phyloP scores from a whole-genome alignment of 176 grass and related monocot species.

The Phoenix dactylifera region DNA sequence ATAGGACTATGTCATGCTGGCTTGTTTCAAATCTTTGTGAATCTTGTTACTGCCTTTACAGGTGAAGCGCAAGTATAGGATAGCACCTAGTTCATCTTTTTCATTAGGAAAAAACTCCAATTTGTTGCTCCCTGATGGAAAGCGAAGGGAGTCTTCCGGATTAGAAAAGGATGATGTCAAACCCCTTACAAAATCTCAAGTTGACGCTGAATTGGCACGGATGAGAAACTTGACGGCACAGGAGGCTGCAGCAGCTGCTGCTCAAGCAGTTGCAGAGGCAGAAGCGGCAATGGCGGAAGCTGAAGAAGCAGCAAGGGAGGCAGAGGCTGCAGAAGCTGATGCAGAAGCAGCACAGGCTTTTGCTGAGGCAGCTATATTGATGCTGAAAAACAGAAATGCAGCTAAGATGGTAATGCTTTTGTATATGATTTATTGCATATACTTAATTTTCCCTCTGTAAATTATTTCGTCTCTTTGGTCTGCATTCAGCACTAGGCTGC shows the following conservation, averaged over 20 bases:
- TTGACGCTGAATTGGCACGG: constrained; percentile 45
- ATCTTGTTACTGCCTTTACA: constrained; percentile 1
- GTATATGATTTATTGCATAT: background rate
- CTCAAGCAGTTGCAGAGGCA: constrained; percentile 79
- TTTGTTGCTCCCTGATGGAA: constrained; percentile 23
- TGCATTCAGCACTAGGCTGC: background rate
- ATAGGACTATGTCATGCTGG: no score
- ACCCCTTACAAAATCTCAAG: constrained; percentile 36
- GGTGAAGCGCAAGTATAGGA: constrained; percentile 72
- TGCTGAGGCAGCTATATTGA: constrained; percentile 46
- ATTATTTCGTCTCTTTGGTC: background rate
- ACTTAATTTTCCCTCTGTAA: background rate
- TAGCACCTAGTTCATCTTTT: constrained; percentile 38
- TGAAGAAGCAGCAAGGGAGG: constrained; percentile 64
- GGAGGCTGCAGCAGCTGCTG: constrained; percentile 72
- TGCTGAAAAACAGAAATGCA: constrained; percentile 54
- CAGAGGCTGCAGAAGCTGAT: constrained; percentile 62
- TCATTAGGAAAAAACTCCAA: constrained; percentile 34
- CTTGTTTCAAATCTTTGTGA: no score
- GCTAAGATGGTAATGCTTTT: constrained; percentile 29
- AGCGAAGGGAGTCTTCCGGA: constrained; percentile 2
- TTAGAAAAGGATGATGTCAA: constrained; percentile 23
- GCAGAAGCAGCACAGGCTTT: constrained; percentile 59
- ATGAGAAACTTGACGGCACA: constrained; percentile 50
- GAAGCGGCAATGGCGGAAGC: constrained; percentile 63